These are phyloP conservation scores for Citrus glauca DNA, from an alignment of 345 rosid genomes.

Conservation along the genomic window DNA sequence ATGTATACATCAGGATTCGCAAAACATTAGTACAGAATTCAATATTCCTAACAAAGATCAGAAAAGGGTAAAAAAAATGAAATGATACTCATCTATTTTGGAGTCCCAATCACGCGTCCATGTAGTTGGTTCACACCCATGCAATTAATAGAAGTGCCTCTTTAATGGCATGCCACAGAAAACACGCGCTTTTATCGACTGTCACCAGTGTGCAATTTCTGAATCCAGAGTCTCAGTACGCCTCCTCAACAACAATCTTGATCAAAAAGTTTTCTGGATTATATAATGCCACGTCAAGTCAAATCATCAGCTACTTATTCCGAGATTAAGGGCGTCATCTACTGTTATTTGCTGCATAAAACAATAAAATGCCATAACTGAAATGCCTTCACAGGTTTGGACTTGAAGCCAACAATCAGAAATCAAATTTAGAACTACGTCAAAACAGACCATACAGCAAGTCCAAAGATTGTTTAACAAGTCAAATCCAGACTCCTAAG, in stretches of 20 bases:
- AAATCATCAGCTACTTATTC: no score
- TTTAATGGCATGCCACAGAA: not conserved
- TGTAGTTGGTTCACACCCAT: not conserved
- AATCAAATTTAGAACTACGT: not conserved
- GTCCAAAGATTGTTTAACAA: constrained; percentile 58
- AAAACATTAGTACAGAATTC: not conserved
- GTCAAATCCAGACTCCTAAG: constrained; percentile 66
- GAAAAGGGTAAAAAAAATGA: not conserved
- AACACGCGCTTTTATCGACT: not conserved
- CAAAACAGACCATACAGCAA: not conserved
- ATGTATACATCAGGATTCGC: no score
- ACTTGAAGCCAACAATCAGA: not conserved
- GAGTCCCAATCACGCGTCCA: not conserved
- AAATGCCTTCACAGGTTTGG: not conserved
- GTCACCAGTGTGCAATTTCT: not conserved
- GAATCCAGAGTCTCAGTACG: no score
- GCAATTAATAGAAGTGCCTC: not conserved
- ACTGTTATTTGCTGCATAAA: constrained; percentile 66
- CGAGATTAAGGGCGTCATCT: constrained; percentile 63
- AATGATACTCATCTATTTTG: not conserved
- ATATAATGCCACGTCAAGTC: no score
- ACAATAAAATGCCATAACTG: constrained; percentile 10
- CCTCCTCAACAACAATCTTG: not conserved
- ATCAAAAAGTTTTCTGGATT: no score
- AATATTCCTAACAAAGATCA: not conserved